phyloP scores from a whole-genome alignment of 2,329 filamentous ascomycete species.

The Paraphaeosphaeria minitans region DNA sequence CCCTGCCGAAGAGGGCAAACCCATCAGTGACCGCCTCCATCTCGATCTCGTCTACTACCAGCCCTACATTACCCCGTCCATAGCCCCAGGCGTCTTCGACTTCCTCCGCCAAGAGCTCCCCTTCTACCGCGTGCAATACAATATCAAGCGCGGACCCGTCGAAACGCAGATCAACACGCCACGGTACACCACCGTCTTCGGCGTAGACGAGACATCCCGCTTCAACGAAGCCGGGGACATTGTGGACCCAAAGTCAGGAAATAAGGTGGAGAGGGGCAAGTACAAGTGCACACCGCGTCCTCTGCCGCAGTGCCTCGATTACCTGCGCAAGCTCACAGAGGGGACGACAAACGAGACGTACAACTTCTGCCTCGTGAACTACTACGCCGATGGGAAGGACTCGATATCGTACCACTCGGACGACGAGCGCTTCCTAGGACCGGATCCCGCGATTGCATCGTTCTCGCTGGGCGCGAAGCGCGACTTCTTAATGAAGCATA shows the following conservation, averaged over 20 bases:
- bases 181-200: conserved; percentile 67
- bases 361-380: conserved; percentile 83
- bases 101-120: conserved; percentile 74
- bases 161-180: conserved; percentile 67
- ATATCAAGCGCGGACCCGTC: conserved; percentile 68
- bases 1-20: conserved; percentile 59
- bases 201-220: conserved; percentile 65
- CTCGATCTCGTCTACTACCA: conserved; percentile 77
- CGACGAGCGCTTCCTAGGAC: conserved; percentile 76
- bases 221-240: conserved; percentile 54
- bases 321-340: conserved; percentile 67
- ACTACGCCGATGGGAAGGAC: conserved; percentile 77
- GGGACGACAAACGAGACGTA: conserved; percentile 68
- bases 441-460: conserved; percentile 73
- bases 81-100: conserved; percentile 66
- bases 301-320: conserved; percentile 71
- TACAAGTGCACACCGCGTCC: conserved; percentile 69
- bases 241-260: conserved; percentile 51
- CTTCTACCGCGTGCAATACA: conserved; percentile 77
- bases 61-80: conserved; percentile 67
- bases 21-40: conserved; percentile 70
- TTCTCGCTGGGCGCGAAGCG: conserved; percentile 73
- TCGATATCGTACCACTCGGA: conserved; percentile 82
- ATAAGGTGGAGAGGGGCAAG: conserved; percentile 51
- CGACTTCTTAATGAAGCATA: conserved; percentile 82